Evolutionary conservation across 768 basidiomycete species (phyloP).

Genomic region (Ramaria rubella): DNA sequence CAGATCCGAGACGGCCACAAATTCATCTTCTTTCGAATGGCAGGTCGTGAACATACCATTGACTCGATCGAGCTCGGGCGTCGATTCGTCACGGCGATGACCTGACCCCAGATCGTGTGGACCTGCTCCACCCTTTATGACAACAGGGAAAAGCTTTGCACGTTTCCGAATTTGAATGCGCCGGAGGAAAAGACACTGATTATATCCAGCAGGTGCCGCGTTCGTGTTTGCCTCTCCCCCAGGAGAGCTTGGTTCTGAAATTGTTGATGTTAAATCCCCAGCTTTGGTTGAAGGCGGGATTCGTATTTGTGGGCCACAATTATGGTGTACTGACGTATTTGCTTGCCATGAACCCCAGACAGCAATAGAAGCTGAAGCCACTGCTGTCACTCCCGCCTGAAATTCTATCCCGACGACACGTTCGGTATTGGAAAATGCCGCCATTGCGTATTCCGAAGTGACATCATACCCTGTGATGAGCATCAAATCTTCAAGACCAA

Average conservation of each 20-base stretch:
- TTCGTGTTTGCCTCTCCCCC: background rate
- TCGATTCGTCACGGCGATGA: background rate
- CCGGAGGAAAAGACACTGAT: conserved; percentile 1
- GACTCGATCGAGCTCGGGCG: background rate
- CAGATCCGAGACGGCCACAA: background rate
- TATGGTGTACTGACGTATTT: background rate
- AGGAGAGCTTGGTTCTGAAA: background rate
- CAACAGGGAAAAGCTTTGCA: background rate
- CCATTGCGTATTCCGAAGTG: background rate
- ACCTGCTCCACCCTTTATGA: background rate
- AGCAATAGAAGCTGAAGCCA: background rate
- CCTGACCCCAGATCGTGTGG: conserved; percentile 3
- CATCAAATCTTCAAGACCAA: background rate
- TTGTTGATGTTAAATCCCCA: background rate
- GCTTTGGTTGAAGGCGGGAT: background rate
- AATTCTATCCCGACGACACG: background rate
- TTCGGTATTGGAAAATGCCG: background rate
- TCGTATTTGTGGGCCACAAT: background rate
- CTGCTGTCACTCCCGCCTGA: background rate
- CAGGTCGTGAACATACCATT: background rate
- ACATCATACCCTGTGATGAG: background rate
- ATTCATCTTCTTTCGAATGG: too few species aligned
- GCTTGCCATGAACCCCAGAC: background rate
- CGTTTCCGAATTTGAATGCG: background rate
- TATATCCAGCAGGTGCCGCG: background rate